Percentiles rank a stretch among this genome's conserved stretches.
phyloP scores from a whole-genome alignment of 768 basidiomycete species.

The Cystobasidium onofrii region DNA sequence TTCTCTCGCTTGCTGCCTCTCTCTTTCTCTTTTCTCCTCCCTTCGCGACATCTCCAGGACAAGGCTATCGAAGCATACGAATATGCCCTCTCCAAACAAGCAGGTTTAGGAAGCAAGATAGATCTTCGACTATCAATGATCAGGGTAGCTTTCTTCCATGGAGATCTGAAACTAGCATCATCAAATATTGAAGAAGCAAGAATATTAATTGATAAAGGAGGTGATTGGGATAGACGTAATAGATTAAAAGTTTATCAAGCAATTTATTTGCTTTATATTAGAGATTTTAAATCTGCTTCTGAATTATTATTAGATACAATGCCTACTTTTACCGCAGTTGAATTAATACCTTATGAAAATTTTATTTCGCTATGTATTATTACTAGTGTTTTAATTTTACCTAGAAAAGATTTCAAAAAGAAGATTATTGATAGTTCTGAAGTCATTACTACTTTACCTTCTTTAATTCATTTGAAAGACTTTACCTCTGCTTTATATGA shows the following conservation, averaged over 20 bases:
- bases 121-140: constrained; percentile 83
- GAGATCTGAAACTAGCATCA: constrained; percentile 63
- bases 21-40: too few species aligned
- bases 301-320: constrained; percentile 81
- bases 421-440: constrained; percentile 84
- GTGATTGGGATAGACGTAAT: constrained; percentile 96
- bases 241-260: constrained; percentile 92
- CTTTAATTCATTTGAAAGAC: constrained; percentile 70
- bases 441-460: constrained; percentile 72
- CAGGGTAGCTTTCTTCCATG: constrained; percentile 82
- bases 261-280: constrained; percentile 70
- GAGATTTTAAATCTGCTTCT: constrained; percentile 83
- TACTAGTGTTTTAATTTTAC: constrained; percentile 64
- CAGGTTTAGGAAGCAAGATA: constrained; percentile 84
- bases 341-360: constrained; percentile 77
- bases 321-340: constrained; percentile 87
- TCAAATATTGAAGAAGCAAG: constrained; percentile 66
- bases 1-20: not conserved
- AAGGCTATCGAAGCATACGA: constrained; percentile 70
- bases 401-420: constrained; percentile 79
- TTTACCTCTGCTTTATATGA: constrained; percentile 81
- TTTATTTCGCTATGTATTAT: constrained; percentile 81
- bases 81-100: constrained; percentile 78
- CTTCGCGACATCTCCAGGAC: constrained; percentile 55
- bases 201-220: constrained; percentile 85